phyloP scores from a whole-genome alignment of 2,329 filamentous ascomycete genomes.

The Ophiognomonia clavigignenti-juglandacearum region DNA sequence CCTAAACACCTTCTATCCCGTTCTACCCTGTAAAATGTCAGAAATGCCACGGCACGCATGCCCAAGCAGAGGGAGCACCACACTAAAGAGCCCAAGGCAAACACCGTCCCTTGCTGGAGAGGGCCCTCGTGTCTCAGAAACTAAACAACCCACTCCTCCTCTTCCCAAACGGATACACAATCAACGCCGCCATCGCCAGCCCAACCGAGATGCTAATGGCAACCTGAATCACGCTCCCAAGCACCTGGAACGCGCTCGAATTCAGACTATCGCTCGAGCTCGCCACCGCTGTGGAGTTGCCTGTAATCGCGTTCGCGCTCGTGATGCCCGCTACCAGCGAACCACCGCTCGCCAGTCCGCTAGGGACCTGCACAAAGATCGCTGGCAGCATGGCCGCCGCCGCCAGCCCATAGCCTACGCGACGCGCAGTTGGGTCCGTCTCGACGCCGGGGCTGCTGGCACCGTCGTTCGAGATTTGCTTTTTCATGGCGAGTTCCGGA shows the following conservation, averaged over 20 bases:
- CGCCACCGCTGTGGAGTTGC: constrained; percentile 32
- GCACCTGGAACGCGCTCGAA: constrained; percentile 46
- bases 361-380: constrained; percentile 70
- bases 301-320: constrained; percentile 50
- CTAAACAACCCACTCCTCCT: constrained; percentile 52
- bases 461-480: constrained; percentile 28
- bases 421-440: constrained; percentile 24
- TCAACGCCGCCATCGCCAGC: constrained; percentile 49
- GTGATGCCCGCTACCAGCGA: constrained; percentile 54
- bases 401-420: constrained; percentile 69
- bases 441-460: constrained; percentile 22
- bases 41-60: no score
- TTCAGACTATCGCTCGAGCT: constrained; percentile 29
- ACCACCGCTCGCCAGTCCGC: constrained; percentile 55
- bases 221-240: constrained; percentile 55
- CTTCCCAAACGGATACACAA: constrained; percentile 54
- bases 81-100: no score
- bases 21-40: no score
- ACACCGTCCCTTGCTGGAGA: no score
- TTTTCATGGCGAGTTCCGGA: constrained; percentile 19
- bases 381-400: constrained; percentile 82
- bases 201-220: constrained; percentile 60
- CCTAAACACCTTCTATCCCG: no score
- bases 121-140: constrained; percentile 30
- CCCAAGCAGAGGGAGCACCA: no score